A percentile compares a stretch with the other conserved stretches of the same genome.
phyloP scores from a whole-genome alignment of 805 yeast species.

The Barnettozyma vustinii region DNA sequence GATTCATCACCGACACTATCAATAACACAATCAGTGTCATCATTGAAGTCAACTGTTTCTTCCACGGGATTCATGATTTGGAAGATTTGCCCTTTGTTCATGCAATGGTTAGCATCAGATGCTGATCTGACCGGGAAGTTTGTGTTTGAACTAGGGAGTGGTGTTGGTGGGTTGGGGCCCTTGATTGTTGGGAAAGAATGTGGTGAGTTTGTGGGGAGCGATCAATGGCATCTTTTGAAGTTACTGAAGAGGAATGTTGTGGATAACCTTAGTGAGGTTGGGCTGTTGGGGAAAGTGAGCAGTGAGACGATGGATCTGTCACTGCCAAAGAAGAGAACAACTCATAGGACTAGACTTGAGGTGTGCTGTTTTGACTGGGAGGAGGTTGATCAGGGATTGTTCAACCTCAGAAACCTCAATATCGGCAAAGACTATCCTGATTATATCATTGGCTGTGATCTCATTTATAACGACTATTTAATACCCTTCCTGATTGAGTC shows the following conservation, averaged over 20 bases:
- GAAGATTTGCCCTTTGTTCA: conserved; percentile 44
- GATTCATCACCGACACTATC: conserved; percentile 3
- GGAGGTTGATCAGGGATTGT: conserved; percentile 31
- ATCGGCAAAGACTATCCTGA: conserved; percentile 30
- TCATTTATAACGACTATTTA: conserved; percentile 58
- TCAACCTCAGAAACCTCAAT: conserved; percentile 17
- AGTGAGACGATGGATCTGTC: conserved; percentile 1
- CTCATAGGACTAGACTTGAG: conserved; percentile 27
- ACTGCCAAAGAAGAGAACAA: background rate
- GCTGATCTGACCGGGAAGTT: conserved; percentile 17
- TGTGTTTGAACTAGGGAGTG: conserved; percentile 59
- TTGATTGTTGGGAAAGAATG: conserved; percentile 30
- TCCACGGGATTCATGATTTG: conserved; percentile 66
- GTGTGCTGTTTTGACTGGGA: conserved; percentile 63
- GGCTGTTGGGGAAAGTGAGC: background rate
- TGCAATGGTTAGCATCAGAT: conserved; percentile 44
- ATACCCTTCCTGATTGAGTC: conserved; percentile 45
- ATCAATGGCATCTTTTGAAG: conserved; percentile 50
- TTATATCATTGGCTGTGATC: conserved; percentile 55
- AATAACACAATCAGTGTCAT: conserved; percentile 28
- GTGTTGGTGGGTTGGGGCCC: conserved; percentile 49
- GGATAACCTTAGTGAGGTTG: conserved; percentile 30
- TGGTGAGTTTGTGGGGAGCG: conserved; percentile 45
- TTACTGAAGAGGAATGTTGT: conserved; percentile 41
- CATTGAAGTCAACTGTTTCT: conserved; percentile 27